Base-by-base conservation (phyloP, 2,329 filamentous ascomycete species). In the Chaetothyriales sp. region DNA sequence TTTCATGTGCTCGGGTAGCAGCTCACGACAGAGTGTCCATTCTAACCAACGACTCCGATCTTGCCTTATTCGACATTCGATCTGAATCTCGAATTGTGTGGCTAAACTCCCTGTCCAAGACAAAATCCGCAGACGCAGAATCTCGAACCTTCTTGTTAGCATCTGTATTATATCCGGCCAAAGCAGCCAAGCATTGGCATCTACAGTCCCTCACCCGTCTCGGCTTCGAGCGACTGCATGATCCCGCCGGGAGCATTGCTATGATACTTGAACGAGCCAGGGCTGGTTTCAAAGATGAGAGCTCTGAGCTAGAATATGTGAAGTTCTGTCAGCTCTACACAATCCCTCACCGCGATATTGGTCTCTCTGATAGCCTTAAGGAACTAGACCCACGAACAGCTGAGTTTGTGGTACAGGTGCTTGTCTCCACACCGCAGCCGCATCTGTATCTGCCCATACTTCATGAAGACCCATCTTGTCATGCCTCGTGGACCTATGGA, bases 21-120 rank as follows among this genome's bases (percentile, higher is more conserved):
- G 72, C 71, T n/a, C 55, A 68, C 2, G 62, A 71, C 26, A 78
- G 77, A 0, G 69, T 72, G 1, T 74, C 87, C 12, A 70, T 81
- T 25, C 66, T 95, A 5, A 93, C 87, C 0, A 81, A 80, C n/a
- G 90, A 96, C 61, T 93, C 88, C 0, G 90, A 96, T 62, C 73
- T 95, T 7, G 70, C 94, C 0, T 73, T 90, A 0, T 81, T 89
- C 62, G 75, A 86, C 52, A 72, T 90, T 7, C 82, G 81, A 0
- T 47, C 62, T 0, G 56, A 73, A 1, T 83, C 83, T 0, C 70
- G 73, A 1, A 79, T 94, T 0, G 70, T 80, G 0, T 81, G 90
- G 51, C 75, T 94, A 26, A 72, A 75, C 51, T 82, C 86, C 46
- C 64, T 90, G 1, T 72, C 77, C 32, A 51, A 64, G 9, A 52